Conservation (phyloP, 805 yeast species). For the Candida insectorum region DNA sequence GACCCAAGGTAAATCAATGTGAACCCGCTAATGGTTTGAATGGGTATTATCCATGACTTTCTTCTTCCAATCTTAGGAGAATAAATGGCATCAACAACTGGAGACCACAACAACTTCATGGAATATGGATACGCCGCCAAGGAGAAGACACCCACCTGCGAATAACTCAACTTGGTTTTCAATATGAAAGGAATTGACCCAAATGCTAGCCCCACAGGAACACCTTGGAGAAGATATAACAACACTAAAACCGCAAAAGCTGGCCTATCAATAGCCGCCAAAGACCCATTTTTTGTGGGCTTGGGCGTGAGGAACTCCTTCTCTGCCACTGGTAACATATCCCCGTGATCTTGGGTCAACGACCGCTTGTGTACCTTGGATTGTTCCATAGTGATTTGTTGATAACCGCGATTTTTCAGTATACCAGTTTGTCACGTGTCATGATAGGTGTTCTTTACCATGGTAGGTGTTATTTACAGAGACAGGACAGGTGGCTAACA, state of each 20-base stretch:
- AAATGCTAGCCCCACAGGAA: slow-evolving; percentile 93
- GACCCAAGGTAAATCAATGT: slow-evolving; percentile 66
- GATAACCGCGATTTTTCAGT: not conserved
- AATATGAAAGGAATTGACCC: slow-evolving; percentile 90
- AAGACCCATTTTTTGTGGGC: slow-evolving; percentile 3
- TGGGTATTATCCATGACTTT: slow-evolving; percentile 91
- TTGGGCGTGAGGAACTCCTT: slow-evolving; percentile 9
- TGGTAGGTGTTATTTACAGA: no score
- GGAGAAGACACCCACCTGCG: slow-evolving; percentile 88
- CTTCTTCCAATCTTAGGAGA: slow-evolving; percentile 70
- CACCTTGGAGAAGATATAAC: slow-evolving; percentile 86
- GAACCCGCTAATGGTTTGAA: slow-evolving; percentile 75
- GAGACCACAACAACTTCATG: slow-evolving; percentile 90
- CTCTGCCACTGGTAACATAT: slow-evolving; percentile 23
- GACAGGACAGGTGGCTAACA: no score
- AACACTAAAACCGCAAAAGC: slow-evolving; percentile 72
- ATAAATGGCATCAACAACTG: slow-evolving; percentile 88
- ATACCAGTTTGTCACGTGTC: not conserved
- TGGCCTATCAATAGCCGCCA: slow-evolving; percentile 50
- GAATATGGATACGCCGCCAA: slow-evolving; percentile 95
- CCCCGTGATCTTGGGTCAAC: no score
- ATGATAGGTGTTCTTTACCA: no score
- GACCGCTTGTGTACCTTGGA: slow-evolving; percentile 21
- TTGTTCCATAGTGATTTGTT: not conserved
- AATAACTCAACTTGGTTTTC: slow-evolving; percentile 76